Percentiles rank a stretch among this genome's conserved stretches.
Evolutionary conservation across 2,329 filamentous ascomycete genomes (phyloP).

Genomic region (Aspergillus texensis): DNA sequence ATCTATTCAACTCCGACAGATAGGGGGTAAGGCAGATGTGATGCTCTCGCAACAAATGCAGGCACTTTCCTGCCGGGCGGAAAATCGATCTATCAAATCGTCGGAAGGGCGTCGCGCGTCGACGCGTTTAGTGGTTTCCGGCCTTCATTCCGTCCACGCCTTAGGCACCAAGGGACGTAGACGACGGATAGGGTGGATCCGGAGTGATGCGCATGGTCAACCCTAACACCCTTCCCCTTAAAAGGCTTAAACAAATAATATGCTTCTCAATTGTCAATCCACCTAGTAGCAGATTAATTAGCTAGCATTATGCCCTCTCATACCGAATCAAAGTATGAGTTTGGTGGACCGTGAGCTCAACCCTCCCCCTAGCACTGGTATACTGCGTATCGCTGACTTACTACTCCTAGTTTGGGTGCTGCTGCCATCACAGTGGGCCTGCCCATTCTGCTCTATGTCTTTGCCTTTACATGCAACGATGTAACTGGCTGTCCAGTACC

Average conservation of each 20-base stretch:
- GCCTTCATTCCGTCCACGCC: background rate
- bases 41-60: background rate
- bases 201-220: background rate
- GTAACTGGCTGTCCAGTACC: conserved; percentile 84
- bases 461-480: conserved; percentile 86
- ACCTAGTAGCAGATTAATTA: background rate
- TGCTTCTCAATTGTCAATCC: background rate
- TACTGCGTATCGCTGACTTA: conserved; percentile 6
- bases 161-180: conserved; percentile 2
- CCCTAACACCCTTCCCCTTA: background rate
- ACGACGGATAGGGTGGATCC: background rate
- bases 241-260: background rate
- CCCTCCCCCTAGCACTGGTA: background rate
- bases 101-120: conserved; percentile 35
- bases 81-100: conserved; percentile 17
- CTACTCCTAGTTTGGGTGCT: conserved; percentile 66
- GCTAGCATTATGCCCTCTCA: background rate
- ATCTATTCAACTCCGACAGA: background rate
- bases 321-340: conserved; percentile 35
- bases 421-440: conserved; percentile 75
- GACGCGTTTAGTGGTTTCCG: conserved; percentile 42
- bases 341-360: conserved; percentile 42
- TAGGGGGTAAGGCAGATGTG: background rate
- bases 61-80: background rate
- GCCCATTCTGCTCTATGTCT: conserved; percentile 73